phyloP scores from a whole-genome alignment of 2,329 filamentous ascomycete species.

The Dactylellina haptotyla region DNA sequence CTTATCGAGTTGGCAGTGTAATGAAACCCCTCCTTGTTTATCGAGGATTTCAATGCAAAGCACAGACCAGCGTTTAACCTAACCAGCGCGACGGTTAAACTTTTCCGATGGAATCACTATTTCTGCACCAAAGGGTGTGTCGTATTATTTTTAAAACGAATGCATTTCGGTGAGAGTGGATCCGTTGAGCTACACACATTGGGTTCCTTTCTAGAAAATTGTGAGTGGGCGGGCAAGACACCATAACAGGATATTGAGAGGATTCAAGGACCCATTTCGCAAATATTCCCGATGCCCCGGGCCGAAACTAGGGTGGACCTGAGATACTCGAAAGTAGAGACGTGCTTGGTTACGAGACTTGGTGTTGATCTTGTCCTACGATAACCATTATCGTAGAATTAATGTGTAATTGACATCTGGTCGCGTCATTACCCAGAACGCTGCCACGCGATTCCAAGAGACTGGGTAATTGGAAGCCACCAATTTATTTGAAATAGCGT shows the following conservation, averaged over 20 bases:
- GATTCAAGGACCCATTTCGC: background rate
- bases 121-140: background rate
- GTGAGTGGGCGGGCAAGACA: background rate
- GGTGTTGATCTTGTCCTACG: too few relatives aligned
- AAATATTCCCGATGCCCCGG: constrained; percentile 9
- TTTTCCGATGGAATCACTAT: constrained; percentile 1
- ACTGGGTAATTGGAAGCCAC: too few relatives aligned
- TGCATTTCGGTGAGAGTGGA: constrained; percentile 24
- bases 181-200: constrained; percentile 7
- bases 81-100: constrained; percentile 8
- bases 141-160: background rate
- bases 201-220: background rate
- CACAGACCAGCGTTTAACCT: constrained; percentile 23
- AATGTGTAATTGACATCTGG: too few relatives aligned
- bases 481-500: too few relatives aligned
- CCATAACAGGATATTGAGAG: background rate
- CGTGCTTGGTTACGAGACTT: too few relatives aligned
- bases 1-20: constrained; percentile 15
- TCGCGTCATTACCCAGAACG: too few relatives aligned
- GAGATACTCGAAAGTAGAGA: too few relatives aligned
- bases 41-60: background rate
- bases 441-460: too few relatives aligned
- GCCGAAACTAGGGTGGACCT: background rate
- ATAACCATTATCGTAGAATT: too few relatives aligned
- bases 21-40: background rate